Evolutionary conservation across 768 basidiomycete genomes (phyloP).

Genomic region (Naematelia encephala): DNA sequence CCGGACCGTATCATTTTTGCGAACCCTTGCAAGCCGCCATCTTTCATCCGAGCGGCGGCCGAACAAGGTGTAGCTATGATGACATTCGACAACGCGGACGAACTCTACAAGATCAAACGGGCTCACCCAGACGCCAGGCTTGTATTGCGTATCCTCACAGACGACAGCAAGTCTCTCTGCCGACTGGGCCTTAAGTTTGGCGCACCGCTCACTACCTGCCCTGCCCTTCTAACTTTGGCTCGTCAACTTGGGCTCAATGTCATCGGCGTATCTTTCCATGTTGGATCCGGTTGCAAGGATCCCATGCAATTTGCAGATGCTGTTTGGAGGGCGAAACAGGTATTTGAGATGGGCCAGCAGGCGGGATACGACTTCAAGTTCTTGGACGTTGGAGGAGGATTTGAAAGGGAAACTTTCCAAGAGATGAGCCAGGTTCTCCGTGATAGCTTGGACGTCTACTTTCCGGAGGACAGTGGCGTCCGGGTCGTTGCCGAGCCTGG

Average conservation of each 20-base stretch:
- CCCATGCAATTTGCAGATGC: slow-evolving; percentile 86
- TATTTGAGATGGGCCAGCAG: slow-evolving; percentile 80
- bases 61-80: slow-evolving; percentile 78
- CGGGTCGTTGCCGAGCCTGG: slow-evolving; percentile 94
- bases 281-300: slow-evolving; percentile 95
- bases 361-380: slow-evolving; percentile 77
- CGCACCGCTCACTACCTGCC: slow-evolving; percentile 77
- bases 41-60: slow-evolving; percentile 83
- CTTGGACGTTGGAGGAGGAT: slow-evolving; percentile 94
- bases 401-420: slow-evolving; percentile 84
- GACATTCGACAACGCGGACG: slow-evolving; percentile 98
- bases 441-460: slow-evolving; percentile 69
- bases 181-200: slow-evolving; percentile 94
- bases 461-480: slow-evolving; percentile 63
- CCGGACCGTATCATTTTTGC: slow-evolving; percentile 90
- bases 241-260: slow-evolving; percentile 76
- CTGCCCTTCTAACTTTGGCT: slow-evolving; percentile 73
- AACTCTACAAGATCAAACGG: slow-evolving; percentile 85
- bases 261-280: slow-evolving; percentile 94
- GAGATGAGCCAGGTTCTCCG: slow-evolving; percentile 68
- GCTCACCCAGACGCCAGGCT: slow-evolving; percentile 76
- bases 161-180: slow-evolving; percentile 92
- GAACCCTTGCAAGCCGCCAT: slow-evolving; percentile 96
- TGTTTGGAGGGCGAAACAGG: slow-evolving; percentile 70
- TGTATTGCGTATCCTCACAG: slow-evolving; percentile 92